Conservation (phyloP, 192 early-diverging fungal genomes). For the Physocladia obscura region DNA sequence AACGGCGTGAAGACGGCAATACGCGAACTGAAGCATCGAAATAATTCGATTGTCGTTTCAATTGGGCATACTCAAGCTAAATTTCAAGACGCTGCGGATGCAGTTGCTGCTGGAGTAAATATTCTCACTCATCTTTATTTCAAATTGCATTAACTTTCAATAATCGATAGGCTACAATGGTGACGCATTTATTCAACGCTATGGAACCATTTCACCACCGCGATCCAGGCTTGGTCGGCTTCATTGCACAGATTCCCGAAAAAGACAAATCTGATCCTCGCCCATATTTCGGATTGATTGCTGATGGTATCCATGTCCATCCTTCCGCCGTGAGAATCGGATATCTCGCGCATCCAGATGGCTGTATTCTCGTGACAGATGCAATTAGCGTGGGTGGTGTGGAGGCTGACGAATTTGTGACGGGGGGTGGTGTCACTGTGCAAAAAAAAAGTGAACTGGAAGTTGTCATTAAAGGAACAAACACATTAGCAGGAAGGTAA, state of each 20-base stretch:
- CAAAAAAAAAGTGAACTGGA: slow-evolving; percentile 48
- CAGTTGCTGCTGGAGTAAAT: slow-evolving; percentile 3
- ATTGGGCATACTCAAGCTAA: slow-evolving; percentile 43
- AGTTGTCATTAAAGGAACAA: slow-evolving; percentile 74
- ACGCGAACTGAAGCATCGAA: slow-evolving; percentile 60
- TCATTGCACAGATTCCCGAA: slow-evolving; percentile 53
- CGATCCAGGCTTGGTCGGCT: slow-evolving; percentile 78
- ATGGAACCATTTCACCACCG: slow-evolving; percentile 86
- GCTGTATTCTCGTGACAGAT: slow-evolving; percentile 78
- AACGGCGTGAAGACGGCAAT: slow-evolving; percentile 69
- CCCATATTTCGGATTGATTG: slow-evolving; percentile 82
- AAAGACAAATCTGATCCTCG: too few relatives aligned
- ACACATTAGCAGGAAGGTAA: slow-evolving; percentile 66
- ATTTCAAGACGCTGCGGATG: slow-evolving; percentile 19
- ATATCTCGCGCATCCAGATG: slow-evolving; percentile 75
- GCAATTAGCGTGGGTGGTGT: slow-evolving; percentile 77
- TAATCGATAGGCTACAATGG: slow-evolving; percentile 53
- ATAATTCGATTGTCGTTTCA: slow-evolving; percentile 63
- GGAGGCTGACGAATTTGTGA: slow-evolving; percentile 67
- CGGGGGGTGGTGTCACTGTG: slow-evolving; percentile 67
- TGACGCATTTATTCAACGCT: slow-evolving; percentile 86
- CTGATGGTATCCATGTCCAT: slow-evolving; percentile 70
- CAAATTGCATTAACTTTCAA: not conserved
- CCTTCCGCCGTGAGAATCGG: slow-evolving; percentile 63
- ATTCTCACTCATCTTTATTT: not conserved